Conservation (phyloP, 352 stramenopile genomes). For the Phytopythium boreale region DNA sequence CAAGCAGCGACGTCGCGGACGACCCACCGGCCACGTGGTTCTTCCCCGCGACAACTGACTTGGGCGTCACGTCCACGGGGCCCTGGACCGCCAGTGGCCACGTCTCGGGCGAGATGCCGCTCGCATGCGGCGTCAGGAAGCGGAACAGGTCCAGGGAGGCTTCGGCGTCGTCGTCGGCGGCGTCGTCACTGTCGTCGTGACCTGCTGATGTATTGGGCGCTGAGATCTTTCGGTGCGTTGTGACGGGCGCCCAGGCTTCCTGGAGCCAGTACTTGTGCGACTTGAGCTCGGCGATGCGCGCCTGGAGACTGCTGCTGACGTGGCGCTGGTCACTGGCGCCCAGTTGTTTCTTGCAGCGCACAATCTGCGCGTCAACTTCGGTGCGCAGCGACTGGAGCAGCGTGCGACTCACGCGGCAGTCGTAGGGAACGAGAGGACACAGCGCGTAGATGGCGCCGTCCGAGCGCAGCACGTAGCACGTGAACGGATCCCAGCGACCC, state of each 20-base stretch:
- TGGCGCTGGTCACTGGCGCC: constrained; percentile 8
- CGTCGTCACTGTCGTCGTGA: not conserved
- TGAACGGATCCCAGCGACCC: constrained; percentile 69
- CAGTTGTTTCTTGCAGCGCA: constrained; percentile 35
- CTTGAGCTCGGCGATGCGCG: constrained; percentile 58
- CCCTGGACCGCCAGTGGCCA: constrained; percentile 77
- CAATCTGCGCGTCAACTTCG: constrained; percentile 62
- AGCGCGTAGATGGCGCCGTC: constrained; percentile 69
- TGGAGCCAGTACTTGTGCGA: constrained; percentile 85
- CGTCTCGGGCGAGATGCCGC: constrained; percentile 66
- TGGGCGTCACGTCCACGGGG: constrained; percentile 48
- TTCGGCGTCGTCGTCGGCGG: constrained; percentile 9
- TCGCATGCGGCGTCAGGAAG: constrained; percentile 58
- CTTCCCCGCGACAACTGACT: constrained; percentile 59
- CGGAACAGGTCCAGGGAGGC: constrained; percentile 25
- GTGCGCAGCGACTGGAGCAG: constrained; percentile 49
- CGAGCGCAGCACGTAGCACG: constrained; percentile 67
- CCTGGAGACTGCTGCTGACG: constrained; percentile 20
- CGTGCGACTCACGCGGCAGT: constrained; percentile 35
- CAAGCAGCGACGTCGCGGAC: constrained; percentile 47
- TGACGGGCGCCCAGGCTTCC: constrained; percentile 46
- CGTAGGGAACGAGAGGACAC: constrained; percentile 67
- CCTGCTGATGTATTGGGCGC: constrained; percentile 13
- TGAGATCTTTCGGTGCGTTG: constrained; percentile 3
- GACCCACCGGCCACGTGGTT: constrained; percentile 36